These are phyloP conservation scores for Santalum album DNA, from an alignment of 164 flowering plant species.

Conservation along the genomic window DNA sequence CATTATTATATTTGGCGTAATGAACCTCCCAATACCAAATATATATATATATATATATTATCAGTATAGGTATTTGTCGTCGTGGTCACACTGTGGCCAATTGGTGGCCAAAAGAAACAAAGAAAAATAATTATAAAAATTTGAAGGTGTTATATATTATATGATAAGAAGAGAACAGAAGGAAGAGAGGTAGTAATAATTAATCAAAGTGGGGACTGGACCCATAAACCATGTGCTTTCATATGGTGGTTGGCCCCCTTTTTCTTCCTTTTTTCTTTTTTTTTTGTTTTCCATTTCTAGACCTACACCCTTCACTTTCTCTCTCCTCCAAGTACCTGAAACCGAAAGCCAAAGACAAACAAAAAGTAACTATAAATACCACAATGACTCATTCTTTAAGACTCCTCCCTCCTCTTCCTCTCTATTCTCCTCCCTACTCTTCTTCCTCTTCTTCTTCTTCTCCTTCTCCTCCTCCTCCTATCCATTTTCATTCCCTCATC, in stretches of 20 bases:
- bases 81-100: too few species aligned
- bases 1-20: too few species aligned
- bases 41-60: too few species aligned
- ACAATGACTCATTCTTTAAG: conserved; percentile 14
- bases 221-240: conserved; percentile 57
- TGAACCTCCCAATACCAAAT: too few species aligned
- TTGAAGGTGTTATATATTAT: too few species aligned
- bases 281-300: conserved; percentile 18
- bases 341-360: conserved; percentile 8
- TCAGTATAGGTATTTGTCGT: too few species aligned
- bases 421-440: conserved; percentile 16
- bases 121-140: too few species aligned
- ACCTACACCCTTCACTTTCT: too few species aligned
- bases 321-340: too few species aligned
- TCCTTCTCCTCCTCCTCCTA: conserved; percentile 9
- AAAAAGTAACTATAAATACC: neutral
- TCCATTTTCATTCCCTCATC: conserved; percentile 3
- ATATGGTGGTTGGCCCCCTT: conserved; percentile 68
- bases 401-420: conserved; percentile 21
- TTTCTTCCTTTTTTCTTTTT: conserved; percentile 23
- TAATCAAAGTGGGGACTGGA: conserved; percentile 40
- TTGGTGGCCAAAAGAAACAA: too few species aligned
- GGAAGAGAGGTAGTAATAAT: too few species aligned
- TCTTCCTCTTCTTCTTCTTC: neutral
- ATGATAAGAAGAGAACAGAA: too few species aligned